phyloP scores from a whole-genome alignment of 495 filamentous ascomycete species.

The Penicillium bovifimosum region DNA sequence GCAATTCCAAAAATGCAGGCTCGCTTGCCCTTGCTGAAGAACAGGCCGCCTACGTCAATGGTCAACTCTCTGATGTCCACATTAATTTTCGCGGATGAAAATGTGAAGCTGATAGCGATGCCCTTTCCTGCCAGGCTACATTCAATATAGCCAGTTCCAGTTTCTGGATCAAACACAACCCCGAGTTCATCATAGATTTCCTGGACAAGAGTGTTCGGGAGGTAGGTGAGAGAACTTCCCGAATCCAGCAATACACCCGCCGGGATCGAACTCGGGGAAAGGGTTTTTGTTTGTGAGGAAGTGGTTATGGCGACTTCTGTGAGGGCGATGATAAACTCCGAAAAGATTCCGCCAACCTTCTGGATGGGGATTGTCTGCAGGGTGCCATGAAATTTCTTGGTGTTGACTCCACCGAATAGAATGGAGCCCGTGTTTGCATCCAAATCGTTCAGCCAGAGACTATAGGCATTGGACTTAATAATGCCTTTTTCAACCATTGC shows the following conservation, averaged over 20 bases:
- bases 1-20: slow-evolving; percentile 74
- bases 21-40: slow-evolving; percentile 54
- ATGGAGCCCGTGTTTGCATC: slow-evolving; percentile 71
- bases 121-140: slow-evolving; percentile 60
- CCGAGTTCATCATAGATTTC: slow-evolving; percentile 58
- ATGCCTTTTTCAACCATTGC: slow-evolving; percentile 62
- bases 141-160: slow-evolving; percentile 58
- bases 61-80: slow-evolving; percentile 76
- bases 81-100: slow-evolving; percentile 59
- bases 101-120: slow-evolving; percentile 62
- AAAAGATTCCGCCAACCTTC: slow-evolving; percentile 48
- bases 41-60: slow-evolving; percentile 53
- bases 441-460: slow-evolving; percentile 50
- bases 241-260: slow-evolving; percentile 77
- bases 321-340: slow-evolving; percentile 79
- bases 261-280: slow-evolving; percentile 49
- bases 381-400: slow-evolving; percentile 64
- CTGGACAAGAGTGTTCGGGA: slow-evolving; percentile 63
- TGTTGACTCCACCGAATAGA: slow-evolving; percentile 89
- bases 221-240: slow-evolving; percentile 84
- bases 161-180: slow-evolving; percentile 53
- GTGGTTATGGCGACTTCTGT: slow-evolving; percentile 55
- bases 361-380: slow-evolving; percentile 76
- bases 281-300: slow-evolving; percentile 35
- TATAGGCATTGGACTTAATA: slow-evolving; percentile 80